Conservation (phyloP, 305 asterid species). For the Fraxinus xanthoxyloides region DNA sequence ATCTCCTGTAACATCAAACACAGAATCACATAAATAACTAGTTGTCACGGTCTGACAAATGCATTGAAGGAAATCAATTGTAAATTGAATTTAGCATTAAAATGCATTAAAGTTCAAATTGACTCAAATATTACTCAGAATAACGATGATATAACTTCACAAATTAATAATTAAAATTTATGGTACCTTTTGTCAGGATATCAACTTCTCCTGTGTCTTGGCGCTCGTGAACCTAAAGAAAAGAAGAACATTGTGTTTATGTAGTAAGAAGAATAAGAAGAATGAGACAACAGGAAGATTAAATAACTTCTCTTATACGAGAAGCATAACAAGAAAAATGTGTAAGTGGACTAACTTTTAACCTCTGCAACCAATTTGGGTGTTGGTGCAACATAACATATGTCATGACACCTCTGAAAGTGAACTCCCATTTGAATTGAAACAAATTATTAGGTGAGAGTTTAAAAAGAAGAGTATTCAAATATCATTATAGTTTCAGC, state of each 20-base stretch:
- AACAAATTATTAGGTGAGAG: neutral
- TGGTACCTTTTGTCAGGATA: slow-evolving; percentile 84
- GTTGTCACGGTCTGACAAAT: neutral
- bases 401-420: neutral
- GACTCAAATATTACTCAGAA: slow-evolving; percentile 6
- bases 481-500: neutral
- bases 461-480: neutral
- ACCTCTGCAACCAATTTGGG: neutral
- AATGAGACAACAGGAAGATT: slow-evolving; percentile 4
- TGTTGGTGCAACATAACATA: neutral
- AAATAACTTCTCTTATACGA: neutral
- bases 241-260: neutral
- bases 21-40: slow-evolving; percentile 23
- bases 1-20: slow-evolving; percentile 60
- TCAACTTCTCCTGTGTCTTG: slow-evolving; percentile 86
- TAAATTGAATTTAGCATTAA: slow-evolving; percentile 2
- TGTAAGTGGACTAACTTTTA: neutral
- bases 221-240: slow-evolving; percentile 80
- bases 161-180: neutral
- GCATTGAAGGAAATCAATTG: slow-evolving; percentile 1
- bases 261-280: neutral
- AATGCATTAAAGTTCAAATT: slow-evolving; percentile 4
- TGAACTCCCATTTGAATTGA: neutral
- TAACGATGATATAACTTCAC: neutral
- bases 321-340: neutral